Base-by-base conservation (phyloP, 768 basidiomycete genomes). In the Clathrus columnatus region DNA sequence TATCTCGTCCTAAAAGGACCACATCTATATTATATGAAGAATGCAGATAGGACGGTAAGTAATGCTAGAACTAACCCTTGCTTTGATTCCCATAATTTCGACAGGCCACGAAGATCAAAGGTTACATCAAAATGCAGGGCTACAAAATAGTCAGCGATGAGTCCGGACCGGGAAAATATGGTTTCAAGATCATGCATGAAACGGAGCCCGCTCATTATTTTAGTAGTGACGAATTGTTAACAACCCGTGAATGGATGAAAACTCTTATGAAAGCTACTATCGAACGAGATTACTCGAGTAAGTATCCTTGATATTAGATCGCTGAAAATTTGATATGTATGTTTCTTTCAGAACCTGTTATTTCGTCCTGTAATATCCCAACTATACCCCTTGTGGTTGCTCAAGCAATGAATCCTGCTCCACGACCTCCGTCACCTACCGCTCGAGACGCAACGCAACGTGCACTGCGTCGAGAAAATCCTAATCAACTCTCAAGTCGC, bases 261-360 rank as follows among this genome's bases (percentile, higher is more conserved):
- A 91, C 94, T 7, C 82, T 99, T 61, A 97, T 98, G 91, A 99
- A 98, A 68, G 91, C 95, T 2, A 97, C 95, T 11, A 99, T 99
- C 61, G 85, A 82, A 7, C 75, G 96, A 54, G 96, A 98, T 67
- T 97, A 94, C 65, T 79, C 85, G 7, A 87, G 92, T 94, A 63
- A 36, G 85, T 75, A 36, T 50, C 30, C 24, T 54, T 46, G 24
- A 50, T 27, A n/a, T n/a, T n/a, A n/a, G n/a, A n/a, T n/a, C n/a
- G n/a, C n/a, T n/a, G n/a, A n/a, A n/a, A n/a, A n/a, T n/a, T n/a
- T n/a, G n/a, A n/a, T 48, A 7, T 30, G 44, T 4, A 23, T 41
- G 27, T 32, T n/a, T 41, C 52, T 46, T 49, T 28, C 63, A 93
- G 95, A 85, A 64, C 89, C 93, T 23, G 94, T 98, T 49, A 83